phyloP scores from a whole-genome alignment of 768 basidiomycete genomes.

The Tephrocybe sp. region DNA sequence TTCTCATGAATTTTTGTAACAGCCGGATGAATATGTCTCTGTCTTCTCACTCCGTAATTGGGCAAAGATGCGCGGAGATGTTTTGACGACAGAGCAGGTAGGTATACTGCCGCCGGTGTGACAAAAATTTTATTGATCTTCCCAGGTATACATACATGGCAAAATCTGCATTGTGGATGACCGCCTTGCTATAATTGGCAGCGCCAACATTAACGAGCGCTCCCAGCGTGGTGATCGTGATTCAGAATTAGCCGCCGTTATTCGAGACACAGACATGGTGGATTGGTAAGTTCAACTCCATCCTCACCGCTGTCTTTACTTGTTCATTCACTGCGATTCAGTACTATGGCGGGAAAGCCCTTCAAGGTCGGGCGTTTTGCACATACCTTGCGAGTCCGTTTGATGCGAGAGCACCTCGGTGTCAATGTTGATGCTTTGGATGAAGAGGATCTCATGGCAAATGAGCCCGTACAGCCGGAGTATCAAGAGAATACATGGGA shows the following conservation, averaged over 20 bases:
- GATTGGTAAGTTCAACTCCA: conserved; percentile 56
- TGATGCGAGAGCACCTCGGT: conserved; percentile 97
- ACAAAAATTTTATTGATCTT: conserved; percentile 11
- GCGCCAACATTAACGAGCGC: conserved; percentile 97
- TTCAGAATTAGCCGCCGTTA: conserved; percentile 90
- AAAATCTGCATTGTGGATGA: conserved; percentile 94
- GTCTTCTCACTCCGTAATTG: conserved; percentile 92
- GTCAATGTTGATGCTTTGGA: conserved; percentile 88
- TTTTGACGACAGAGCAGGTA: conserved; percentile 86
- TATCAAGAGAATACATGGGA: conserved; percentile 66
- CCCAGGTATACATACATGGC: conserved; percentile 83
- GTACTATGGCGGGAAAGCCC: conserved; percentile 90
- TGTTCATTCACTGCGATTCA: conserved; percentile 24
- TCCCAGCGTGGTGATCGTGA: conserved; percentile 95
- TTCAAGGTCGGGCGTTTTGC: conserved; percentile 97
- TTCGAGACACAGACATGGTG: conserved; percentile 96
- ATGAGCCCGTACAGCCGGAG: conserved; percentile 47
- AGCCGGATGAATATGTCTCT: conserved; percentile 92
- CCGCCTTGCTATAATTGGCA: conserved; percentile 89
- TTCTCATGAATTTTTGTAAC: conserved; percentile 9
- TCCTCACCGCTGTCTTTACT: neutral
- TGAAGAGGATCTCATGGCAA: conserved; percentile 66
- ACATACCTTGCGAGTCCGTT: conserved; percentile 85
- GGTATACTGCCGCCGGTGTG: conserved; percentile 14
- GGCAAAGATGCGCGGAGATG: conserved; percentile 84